Evolutionary conservation across 805 yeast genomes (phyloP).

Genomic region (Ogataea corticis): DNA sequence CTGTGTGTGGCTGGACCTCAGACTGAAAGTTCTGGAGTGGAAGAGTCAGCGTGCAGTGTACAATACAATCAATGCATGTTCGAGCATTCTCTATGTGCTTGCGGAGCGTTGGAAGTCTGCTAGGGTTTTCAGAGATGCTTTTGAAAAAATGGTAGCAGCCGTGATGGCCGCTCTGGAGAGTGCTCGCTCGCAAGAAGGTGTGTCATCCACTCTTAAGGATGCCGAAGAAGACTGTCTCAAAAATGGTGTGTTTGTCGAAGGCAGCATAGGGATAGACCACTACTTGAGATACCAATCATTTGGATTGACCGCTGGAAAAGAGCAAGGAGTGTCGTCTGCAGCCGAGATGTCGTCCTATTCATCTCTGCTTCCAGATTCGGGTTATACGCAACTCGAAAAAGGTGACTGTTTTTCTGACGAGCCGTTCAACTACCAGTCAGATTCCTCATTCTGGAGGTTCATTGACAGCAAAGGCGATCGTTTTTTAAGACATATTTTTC

Average conservation of each 20-base stretch:
- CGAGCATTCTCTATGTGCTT: conserved; percentile 4
- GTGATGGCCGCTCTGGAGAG: conserved; percentile 3
- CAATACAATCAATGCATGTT: conserved; percentile 7
- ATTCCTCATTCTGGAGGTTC: background rate
- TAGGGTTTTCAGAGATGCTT: conserved; percentile 1
- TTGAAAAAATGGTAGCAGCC: conserved; percentile 4
- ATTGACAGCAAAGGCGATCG: conserved; percentile 3
- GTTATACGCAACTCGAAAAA: too few species aligned
- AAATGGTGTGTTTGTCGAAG: conserved; percentile 1
- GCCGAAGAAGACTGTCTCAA: background rate
- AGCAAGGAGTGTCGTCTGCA: background rate
- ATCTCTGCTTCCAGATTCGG: background rate
- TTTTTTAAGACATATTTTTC: conserved; percentile 1
- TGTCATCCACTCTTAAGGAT: background rate
- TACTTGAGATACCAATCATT: conserved; percentile 1
- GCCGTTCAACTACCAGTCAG: background rate
- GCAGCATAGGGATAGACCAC: conserved; percentile 2
- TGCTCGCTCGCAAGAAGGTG: background rate
- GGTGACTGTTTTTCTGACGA: background rate
- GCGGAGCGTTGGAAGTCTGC: conserved; percentile 4
- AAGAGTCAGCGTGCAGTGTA: conserved; percentile 3
- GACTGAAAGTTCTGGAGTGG: conserved; percentile 1
- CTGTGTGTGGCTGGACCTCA: conserved; percentile 3
- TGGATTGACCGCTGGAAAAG: background rate
- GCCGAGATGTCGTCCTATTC: background rate